Conservation (phyloP, 305 asterid species). For the Euphrasia arctica region DNA sequence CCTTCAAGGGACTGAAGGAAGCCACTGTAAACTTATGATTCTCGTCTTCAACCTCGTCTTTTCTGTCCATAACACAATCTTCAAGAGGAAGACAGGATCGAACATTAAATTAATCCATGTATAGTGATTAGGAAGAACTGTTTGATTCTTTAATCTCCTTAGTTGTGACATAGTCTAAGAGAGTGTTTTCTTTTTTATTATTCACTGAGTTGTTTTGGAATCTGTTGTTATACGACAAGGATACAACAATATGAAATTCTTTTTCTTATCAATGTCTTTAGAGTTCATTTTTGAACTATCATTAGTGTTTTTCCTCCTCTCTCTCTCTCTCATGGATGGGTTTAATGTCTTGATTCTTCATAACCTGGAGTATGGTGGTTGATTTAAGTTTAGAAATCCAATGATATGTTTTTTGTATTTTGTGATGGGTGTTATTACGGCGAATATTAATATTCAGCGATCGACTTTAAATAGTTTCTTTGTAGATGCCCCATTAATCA, state of each 20-base stretch:
- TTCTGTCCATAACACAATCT: conserved; percentile 53
- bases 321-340: conserved; percentile 22
- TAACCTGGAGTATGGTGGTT: conserved; percentile 17
- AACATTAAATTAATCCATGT: conserved; percentile 43
- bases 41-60: conserved; percentile 59
- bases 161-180: conserved; percentile 37
- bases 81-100: conserved; percentile 64
- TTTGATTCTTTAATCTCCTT: conserved; percentile 33
- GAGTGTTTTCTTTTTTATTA: conserved; percentile 26
- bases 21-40: conserved; percentile 61
- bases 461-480: conserved; percentile 15
- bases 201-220: conserved; percentile 21
- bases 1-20: conserved; percentile 74
- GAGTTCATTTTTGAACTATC: conserved; percentile 22
- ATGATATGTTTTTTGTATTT: conserved; percentile 20
- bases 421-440: conserved; percentile 19
- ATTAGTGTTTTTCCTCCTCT: conserved; percentile 2
- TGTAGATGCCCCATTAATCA: conserved; percentile 17
- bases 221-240: conserved; percentile 29
- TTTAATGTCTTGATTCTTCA: conserved; percentile 28
- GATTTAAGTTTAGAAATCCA: conserved; percentile 18
- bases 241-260: conserved; percentile 28
- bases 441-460: conserved; percentile 6
- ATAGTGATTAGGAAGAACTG: conserved; percentile 34
- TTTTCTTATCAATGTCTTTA: conserved; percentile 26